Conservation (phyloP, 768 basidiomycete genomes). For the Lentinula guzmanii region DNA sequence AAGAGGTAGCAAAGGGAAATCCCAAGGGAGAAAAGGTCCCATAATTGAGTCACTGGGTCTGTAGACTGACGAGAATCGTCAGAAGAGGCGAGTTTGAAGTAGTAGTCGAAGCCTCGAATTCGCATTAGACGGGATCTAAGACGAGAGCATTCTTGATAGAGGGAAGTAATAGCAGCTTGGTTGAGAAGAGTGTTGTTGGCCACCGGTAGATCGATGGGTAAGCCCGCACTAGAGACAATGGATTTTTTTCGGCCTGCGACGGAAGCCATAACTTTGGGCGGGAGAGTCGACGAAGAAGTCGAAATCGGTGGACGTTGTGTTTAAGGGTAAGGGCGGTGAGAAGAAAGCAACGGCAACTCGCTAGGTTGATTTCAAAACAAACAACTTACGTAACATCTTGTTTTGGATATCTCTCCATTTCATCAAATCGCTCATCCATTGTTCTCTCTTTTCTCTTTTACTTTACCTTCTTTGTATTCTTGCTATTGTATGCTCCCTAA, state of each 20-base stretch:
- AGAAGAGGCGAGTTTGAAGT: constrained; percentile 56
- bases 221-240: constrained; percentile 55
- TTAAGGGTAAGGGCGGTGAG: background rate
- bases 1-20: constrained; percentile 94
- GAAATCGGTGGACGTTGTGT: background rate
- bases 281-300: background rate
- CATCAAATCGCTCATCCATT: background rate
- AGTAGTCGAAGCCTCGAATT: constrained; percentile 66
- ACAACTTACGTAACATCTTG: background rate
- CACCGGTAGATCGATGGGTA: constrained; percentile 69
- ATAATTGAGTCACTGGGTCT: constrained; percentile 91
- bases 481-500: background rate
- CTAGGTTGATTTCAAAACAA: background rate
- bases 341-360: background rate
- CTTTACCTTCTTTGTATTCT: background rate
- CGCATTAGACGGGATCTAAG: constrained; percentile 73
- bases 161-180: constrained; percentile 84
- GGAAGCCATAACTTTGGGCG: constrained; percentile 34
- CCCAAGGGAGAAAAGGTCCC: constrained; percentile 91
- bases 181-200: constrained; percentile 85
- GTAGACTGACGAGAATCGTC: constrained; percentile 67
- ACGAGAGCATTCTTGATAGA: constrained; percentile 88
- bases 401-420: background rate
- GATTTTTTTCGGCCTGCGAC: constrained; percentile 77
- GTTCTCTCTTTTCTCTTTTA: background rate